Percentiles rank a stretch among this genome's conserved stretches.
Conservation (phyloP, 768 basidiomycete genomes). For the Cyclocybe cylindracea region DNA sequence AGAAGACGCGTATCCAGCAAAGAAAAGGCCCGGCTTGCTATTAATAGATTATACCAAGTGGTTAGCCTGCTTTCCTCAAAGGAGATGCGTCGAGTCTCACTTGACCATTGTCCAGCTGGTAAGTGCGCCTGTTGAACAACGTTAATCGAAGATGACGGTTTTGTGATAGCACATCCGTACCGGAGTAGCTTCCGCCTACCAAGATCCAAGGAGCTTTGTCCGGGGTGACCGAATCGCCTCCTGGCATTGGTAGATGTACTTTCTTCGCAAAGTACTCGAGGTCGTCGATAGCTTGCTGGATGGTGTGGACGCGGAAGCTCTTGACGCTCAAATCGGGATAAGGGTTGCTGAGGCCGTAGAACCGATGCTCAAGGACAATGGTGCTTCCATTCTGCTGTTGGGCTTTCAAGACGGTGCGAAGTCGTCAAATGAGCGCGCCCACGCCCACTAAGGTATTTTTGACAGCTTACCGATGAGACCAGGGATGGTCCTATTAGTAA, state of each 20-base stretch:
- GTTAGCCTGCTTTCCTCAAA: neutral
- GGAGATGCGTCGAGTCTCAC: slow-evolving; percentile 32
- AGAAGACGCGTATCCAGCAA: slow-evolving; percentile 67
- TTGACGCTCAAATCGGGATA: slow-evolving; percentile 55
- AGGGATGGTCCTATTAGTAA: slow-evolving; percentile 64
- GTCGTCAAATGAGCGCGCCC: too few relatives aligned
- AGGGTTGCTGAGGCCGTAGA: slow-evolving; percentile 77
- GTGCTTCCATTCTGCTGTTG: slow-evolving; percentile 65
- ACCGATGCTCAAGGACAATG: slow-evolving; percentile 71
- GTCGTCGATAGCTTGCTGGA: slow-evolving; percentile 77
- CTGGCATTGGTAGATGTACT: slow-evolving; percentile 66
- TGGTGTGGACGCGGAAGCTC: slow-evolving; percentile 61
- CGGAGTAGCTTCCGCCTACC: slow-evolving; percentile 53
- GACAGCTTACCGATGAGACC: slow-evolving; percentile 48
- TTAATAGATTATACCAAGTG: slow-evolving; percentile 1
- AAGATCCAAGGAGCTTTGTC: slow-evolving; percentile 52
- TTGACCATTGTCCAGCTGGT: slow-evolving; percentile 72
- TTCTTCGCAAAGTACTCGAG: slow-evolving; percentile 69
- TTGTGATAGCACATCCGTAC: slow-evolving; percentile 19
- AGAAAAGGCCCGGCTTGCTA: slow-evolving; percentile 65
- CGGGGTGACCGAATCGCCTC: slow-evolving; percentile 61
- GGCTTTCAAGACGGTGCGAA: slow-evolving; percentile 29
- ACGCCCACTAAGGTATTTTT: neutral
- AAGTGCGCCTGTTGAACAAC: slow-evolving; percentile 31
- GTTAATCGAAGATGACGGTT: neutral